phyloP scores from a whole-genome alignment of 345 rosid species.

The Moricandia arvensis region DNA sequence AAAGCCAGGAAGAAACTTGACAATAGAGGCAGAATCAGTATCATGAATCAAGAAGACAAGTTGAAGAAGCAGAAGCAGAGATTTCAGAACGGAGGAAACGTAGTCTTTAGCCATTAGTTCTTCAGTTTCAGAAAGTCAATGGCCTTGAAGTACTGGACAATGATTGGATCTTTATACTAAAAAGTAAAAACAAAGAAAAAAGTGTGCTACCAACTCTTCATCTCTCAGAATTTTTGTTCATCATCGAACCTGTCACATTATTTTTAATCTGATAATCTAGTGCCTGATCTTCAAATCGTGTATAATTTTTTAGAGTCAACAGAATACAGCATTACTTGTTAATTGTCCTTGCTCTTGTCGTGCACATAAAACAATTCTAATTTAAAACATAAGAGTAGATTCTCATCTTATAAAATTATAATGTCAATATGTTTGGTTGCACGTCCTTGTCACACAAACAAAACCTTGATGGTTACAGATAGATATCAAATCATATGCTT shows the following conservation, averaged over 20 bases:
- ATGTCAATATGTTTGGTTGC: no score
- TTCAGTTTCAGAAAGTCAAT: neutral
- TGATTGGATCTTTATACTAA: neutral
- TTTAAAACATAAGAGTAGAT: no score
- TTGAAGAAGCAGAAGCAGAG: neutral
- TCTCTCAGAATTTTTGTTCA: no score
- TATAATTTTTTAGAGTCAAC: no score
- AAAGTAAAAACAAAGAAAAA: no score
- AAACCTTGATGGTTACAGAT: neutral
- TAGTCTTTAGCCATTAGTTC: neutral
- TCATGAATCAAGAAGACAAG: conserved; percentile 4
- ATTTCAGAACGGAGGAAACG: conserved; percentile 11
- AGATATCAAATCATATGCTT: neutral
- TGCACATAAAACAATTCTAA: no score
- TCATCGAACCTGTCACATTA: neutral
- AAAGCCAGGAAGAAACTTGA: neutral
- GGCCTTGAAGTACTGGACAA: neutral
- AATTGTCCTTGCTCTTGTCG: no score
- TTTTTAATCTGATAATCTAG: neutral
- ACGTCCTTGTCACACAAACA: no score
- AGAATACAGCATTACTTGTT: no score
- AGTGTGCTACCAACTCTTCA: neutral
- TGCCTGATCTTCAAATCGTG: neutral
- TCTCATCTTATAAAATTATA: no score
- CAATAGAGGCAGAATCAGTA: neutral